These are phyloP conservation scores for Collybiopsis confluens DNA, from an alignment of 768 basidiomycete genomes.

Conservation along the genomic window DNA sequence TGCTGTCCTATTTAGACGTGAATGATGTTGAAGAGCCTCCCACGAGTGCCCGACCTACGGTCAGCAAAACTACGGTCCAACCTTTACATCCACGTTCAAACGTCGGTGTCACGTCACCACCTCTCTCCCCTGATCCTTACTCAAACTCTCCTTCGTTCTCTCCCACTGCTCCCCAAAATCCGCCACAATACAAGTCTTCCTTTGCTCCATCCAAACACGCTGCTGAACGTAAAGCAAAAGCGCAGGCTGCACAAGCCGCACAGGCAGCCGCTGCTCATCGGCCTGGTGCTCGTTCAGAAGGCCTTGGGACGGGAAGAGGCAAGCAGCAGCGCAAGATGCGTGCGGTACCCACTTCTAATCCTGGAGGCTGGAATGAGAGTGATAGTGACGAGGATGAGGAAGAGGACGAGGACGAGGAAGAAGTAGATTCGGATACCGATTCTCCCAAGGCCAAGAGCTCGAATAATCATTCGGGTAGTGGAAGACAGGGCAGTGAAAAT, in stretches of 20 bases:
- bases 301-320: conserved; percentile 22
- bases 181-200: conserved; percentile 66
- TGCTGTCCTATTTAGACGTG: conserved; percentile 68
- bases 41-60: not conserved
- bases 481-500: conserved; percentile 15
- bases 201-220: conserved; percentile 86
- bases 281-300: conserved; percentile 57
- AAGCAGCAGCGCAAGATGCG: conserved; percentile 63
- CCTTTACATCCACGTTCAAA: conserved; percentile 30
- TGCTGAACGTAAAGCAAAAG: conserved; percentile 78
- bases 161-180: conserved; percentile 17
- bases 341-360: conserved; percentile 40
- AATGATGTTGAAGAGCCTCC: conserved; percentile 25
- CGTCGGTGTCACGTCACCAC: conserved; percentile 21
- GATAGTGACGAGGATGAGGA: conserved; percentile 79
- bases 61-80: conserved; percentile 19
- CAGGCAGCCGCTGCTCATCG: conserved; percentile 72
- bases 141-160: conserved; percentile 12
- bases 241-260: conserved; percentile 79
- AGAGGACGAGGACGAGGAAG: conserved; percentile 27
- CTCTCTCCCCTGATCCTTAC: conserved; percentile 18
- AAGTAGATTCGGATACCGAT: not conserved
- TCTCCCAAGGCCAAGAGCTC: no score
- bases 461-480: no score
- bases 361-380: conserved; percentile 62